Percentiles rank a stretch among this genome's conserved stretches.
phyloP scores from a whole-genome alignment of 2,329 filamentous ascomycete species.

The Phyllosticta citrichinensis region DNA sequence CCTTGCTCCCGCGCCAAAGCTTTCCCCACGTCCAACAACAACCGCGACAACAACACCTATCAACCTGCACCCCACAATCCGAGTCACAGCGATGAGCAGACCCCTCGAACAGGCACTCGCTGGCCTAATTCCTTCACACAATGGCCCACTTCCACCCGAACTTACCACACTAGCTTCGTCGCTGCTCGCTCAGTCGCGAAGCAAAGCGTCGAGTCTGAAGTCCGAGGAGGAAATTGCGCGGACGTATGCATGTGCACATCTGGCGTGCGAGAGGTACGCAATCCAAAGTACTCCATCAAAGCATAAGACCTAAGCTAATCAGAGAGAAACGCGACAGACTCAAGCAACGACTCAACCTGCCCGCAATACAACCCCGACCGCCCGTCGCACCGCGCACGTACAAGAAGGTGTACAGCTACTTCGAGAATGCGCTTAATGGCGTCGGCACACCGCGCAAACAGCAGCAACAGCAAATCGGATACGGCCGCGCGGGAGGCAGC shows the following conservation, averaged over 20 bases:
- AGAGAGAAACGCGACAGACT: slow-evolving; percentile 42
- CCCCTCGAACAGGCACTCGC: slow-evolving; percentile 63
- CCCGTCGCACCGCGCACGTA: slow-evolving; percentile 74
- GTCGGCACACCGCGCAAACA: slow-evolving; percentile 5
- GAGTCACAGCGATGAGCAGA: slow-evolving; percentile 48
- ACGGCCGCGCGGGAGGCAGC: slow-evolving; percentile 14
- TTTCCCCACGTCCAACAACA: neutral
- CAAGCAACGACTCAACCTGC: slow-evolving; percentile 66
- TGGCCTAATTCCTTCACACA: slow-evolving; percentile 65
- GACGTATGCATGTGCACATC: slow-evolving; percentile 72
- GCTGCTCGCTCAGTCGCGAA: slow-evolving; percentile 69
- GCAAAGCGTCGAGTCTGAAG: slow-evolving; percentile 66
- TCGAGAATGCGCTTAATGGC: slow-evolving; percentile 60
- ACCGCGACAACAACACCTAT: neutral
- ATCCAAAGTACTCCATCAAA: slow-evolving; percentile 13
- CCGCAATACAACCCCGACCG: slow-evolving; percentile 62
- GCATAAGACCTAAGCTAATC: neutral
- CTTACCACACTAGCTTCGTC: slow-evolving; percentile 63
- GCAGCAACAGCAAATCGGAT: slow-evolving; percentile 7
- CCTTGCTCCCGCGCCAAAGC: neutral
- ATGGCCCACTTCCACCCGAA: slow-evolving; percentile 54
- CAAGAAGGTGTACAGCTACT: slow-evolving; percentile 70
- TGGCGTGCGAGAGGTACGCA: slow-evolving; percentile 73
- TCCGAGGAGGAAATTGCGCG: slow-evolving; percentile 82
- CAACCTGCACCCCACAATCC: neutral